Percentiles rank a stretch among this genome's conserved stretches.
Evolutionary conservation across 306 rosid species (phyloP).

Genomic region (Glycine tomentella): DNA sequence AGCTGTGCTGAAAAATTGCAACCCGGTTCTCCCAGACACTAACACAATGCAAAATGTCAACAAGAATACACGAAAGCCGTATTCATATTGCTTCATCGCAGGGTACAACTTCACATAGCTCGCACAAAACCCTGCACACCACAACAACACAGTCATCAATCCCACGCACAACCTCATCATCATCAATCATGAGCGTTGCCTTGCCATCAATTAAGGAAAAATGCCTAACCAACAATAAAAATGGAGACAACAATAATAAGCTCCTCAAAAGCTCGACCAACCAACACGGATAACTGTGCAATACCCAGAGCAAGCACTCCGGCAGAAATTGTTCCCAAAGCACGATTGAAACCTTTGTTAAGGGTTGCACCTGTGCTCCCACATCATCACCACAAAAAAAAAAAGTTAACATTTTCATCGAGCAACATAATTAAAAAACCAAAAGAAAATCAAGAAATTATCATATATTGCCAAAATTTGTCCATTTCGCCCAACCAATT

Average conservation of each 20-base stretch:
- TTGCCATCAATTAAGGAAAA: background rate
- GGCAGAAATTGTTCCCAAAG: slow-evolving; percentile 77
- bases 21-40: slow-evolving; percentile 60
- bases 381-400: background rate
- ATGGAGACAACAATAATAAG: slow-evolving; percentile 57
- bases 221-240: slow-evolving; percentile 69
- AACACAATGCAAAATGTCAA: slow-evolving; percentile 76
- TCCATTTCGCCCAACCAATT: background rate
- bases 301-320: slow-evolving; percentile 72
- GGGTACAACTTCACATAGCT: slow-evolving; percentile 67
- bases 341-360: slow-evolving; percentile 80
- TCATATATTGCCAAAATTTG: background rate
- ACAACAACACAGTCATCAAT: slow-evolving; percentile 17
- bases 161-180: background rate
- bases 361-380: slow-evolving; percentile 73
- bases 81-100: slow-evolving; percentile 75
- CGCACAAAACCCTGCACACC: slow-evolving; percentile 62
- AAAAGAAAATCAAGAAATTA: background rate
- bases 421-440: background rate
- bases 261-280: slow-evolving; percentile 60
- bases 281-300: slow-evolving; percentile 51
- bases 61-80: slow-evolving; percentile 81
- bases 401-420: background rate
- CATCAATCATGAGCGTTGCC: background rate
- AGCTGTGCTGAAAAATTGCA: slow-evolving; percentile 64